Percentiles rank a stretch among this genome's conserved stretches.
These are phyloP conservation scores for Osmanthus fragrans DNA, from an alignment of 257 asterid genomes.

Conservation along the genomic window DNA sequence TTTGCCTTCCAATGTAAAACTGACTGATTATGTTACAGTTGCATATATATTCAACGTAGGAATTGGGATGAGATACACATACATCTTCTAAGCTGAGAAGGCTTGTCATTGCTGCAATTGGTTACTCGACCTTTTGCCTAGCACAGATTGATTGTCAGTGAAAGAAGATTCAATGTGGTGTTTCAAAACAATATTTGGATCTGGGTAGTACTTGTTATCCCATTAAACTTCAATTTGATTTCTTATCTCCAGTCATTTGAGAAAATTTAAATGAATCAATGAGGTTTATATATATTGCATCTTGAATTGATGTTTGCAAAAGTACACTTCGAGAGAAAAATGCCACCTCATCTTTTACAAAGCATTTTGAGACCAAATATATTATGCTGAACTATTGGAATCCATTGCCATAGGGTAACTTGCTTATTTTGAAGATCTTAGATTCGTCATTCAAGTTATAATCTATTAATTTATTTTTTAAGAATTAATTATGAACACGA, in stretches of 20 bases:
- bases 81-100: neutral
- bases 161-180: neutral
- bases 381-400: neutral
- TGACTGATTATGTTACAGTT: neutral
- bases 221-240: neutral
- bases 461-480: neutral
- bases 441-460: neutral
- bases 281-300: neutral
- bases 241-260: neutral
- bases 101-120: neutral
- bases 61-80: neutral
- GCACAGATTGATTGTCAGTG: neutral
- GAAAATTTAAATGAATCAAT: neutral
- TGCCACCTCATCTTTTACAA: neutral
- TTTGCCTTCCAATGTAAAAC: neutral
- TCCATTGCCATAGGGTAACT: neutral
- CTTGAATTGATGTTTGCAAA: neutral
- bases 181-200: neutral
- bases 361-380: neutral
- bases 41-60: neutral
- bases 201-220: neutral
- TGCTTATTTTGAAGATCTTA: neutral
- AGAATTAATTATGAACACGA: neutral
- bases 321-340: neutral
- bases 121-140: neutral